Conservation (phyloP, 495 filamentous ascomycete genomes). For the Melanomma pulvis-pyrius region DNA sequence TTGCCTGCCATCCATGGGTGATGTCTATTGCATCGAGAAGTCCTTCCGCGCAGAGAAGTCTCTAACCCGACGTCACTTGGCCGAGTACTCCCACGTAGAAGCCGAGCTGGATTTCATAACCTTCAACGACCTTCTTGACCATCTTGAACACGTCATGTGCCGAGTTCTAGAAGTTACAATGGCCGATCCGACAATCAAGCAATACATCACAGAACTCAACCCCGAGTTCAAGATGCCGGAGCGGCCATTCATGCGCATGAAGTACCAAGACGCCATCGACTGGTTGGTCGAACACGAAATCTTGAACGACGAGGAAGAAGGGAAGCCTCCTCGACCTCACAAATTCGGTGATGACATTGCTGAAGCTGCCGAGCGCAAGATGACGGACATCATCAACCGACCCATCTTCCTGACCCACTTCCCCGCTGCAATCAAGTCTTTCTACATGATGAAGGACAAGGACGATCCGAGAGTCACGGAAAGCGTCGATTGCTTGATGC, state of each 20-base stretch:
- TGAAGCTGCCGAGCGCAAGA: constrained; percentile 92
- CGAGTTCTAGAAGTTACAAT: constrained; percentile 77
- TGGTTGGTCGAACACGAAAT: constrained; percentile 91
- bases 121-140: constrained; percentile 87
- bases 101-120: constrained; percentile 95
- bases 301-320: constrained; percentile 83
- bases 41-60: constrained; percentile 98
- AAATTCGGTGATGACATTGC: constrained; percentile 97
- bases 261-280: constrained; percentile 88
- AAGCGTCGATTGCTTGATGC: constrained; percentile 95
- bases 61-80: constrained; percentile 88
- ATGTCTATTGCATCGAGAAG: constrained; percentile 97
- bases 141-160: constrained; percentile 89
- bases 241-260: constrained; percentile 93
- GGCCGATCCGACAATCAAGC: constrained; percentile 68
- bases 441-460: constrained; percentile 96
- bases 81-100: constrained; percentile 97
- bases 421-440: constrained; percentile 96
- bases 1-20: constrained; percentile 82
- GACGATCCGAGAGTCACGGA: constrained; percentile 87
- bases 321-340: too few species aligned
- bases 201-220: constrained; percentile 81
- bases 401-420: constrained; percentile 98
- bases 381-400: constrained; percentile 94
- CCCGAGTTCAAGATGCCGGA: constrained; percentile 77